phyloP scores from a whole-genome alignment of 495 filamentous ascomycete species.

The Corynascus novoguineensis region DNA sequence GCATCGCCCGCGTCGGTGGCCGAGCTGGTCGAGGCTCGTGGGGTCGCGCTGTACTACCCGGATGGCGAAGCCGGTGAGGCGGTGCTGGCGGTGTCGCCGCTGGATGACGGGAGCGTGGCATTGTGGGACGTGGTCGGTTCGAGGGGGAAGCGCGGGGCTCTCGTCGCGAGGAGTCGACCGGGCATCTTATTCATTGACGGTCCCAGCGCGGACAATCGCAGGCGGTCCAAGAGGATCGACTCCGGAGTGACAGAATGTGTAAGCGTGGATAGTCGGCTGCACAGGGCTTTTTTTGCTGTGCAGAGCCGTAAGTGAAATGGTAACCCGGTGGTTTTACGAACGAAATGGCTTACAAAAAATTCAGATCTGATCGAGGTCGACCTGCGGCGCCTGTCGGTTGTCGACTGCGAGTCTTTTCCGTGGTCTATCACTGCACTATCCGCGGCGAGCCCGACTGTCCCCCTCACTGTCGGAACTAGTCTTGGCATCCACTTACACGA shows the following conservation, averaged over 20 bases:
- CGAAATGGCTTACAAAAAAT: slow-evolving; percentile 22
- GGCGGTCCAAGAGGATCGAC: slow-evolving; percentile 44
- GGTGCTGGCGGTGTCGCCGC: slow-evolving; percentile 64
- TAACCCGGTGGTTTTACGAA: background rate
- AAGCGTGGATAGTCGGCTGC: slow-evolving; percentile 65
- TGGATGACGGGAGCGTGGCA: slow-evolving; percentile 81
- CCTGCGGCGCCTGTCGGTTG: slow-evolving; percentile 65
- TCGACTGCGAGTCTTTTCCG: slow-evolving; percentile 68
- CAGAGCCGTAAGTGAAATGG: slow-evolving; percentile 51
- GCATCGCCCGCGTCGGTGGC: background rate
- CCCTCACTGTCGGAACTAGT: slow-evolving; percentile 81
- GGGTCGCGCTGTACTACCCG: slow-evolving; percentile 59
- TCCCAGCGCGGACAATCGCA: slow-evolving; percentile 38
- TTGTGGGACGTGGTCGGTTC: slow-evolving; percentile 75
- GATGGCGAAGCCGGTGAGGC: slow-evolving; percentile 43
- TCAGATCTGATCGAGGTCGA: slow-evolving; percentile 73
- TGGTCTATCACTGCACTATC: slow-evolving; percentile 83
- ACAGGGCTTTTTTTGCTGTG: slow-evolving; percentile 71
- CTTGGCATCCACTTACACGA: slow-evolving; percentile 82
- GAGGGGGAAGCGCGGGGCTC: slow-evolving; percentile 54
- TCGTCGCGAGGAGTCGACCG: slow-evolving; percentile 58
- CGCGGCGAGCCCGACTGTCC: slow-evolving; percentile 62
- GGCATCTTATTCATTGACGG: slow-evolving; percentile 56
- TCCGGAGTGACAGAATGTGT: slow-evolving; percentile 80
- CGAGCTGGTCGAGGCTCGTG: slow-evolving; percentile 50